Conservation (phyloP, 345 rosid species). For the Adansonia digitata region DNA sequence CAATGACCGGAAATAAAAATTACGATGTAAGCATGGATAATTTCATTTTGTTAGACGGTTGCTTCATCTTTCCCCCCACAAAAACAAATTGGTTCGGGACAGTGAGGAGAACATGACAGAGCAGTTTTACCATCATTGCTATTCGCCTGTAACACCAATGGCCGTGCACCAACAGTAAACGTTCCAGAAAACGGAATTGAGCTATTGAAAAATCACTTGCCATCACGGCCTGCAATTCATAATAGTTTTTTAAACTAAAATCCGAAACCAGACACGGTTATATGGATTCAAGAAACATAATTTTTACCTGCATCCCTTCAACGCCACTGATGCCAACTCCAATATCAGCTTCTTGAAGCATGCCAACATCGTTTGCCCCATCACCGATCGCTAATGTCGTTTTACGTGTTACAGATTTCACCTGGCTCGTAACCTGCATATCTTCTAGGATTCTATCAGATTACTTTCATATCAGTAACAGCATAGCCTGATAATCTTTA, state of each 20-base stretch:
- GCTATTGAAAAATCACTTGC: constrained; percentile 95
- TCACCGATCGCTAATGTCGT: too few relatives aligned
- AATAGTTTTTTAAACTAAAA: neutral
- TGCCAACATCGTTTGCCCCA: too few relatives aligned
- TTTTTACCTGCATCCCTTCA: too few relatives aligned
- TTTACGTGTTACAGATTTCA: too few relatives aligned
- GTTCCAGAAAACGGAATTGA: constrained; percentile 82
- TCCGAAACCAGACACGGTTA: too few relatives aligned
- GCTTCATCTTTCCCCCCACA: too few relatives aligned
- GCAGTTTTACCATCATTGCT: constrained; percentile 64
- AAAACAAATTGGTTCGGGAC: neutral
- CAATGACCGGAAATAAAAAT: constrained; percentile 15
- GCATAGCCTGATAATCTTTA: too few relatives aligned
- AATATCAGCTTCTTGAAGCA: too few relatives aligned
- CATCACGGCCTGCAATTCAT: constrained; percentile 73
- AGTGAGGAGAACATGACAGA: neutral
- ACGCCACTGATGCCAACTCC: too few relatives aligned
- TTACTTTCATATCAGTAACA: too few relatives aligned
- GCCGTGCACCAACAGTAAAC: constrained; percentile 89
- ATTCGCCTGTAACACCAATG: constrained; percentile 96
- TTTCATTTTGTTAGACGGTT: neutral
- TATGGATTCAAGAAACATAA: too few relatives aligned
- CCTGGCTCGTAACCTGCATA: constrained; percentile 14
- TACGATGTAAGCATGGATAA: neutral
- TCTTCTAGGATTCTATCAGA: too few relatives aligned